Conservation (phyloP, 139 green algal species). For the Tetraselmis striata region DNA sequence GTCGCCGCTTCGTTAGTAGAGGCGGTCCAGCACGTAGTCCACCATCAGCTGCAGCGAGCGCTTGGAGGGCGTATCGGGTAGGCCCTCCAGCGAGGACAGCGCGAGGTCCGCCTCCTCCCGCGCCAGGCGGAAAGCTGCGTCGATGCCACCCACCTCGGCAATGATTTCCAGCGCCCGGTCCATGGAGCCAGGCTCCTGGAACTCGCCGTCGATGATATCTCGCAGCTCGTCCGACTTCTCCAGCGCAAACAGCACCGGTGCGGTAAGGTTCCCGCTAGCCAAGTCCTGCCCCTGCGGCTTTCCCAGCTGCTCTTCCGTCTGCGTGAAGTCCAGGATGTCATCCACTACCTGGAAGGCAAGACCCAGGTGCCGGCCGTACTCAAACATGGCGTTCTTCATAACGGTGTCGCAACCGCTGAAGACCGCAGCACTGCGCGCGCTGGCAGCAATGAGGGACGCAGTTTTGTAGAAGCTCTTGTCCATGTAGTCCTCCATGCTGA, state of each 20-base stretch:
- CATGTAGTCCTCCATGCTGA: slow-evolving; percentile 85
- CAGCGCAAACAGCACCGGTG: slow-evolving; percentile 88
- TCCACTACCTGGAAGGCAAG: slow-evolving; percentile 97
- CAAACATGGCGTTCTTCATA: slow-evolving; percentile 87
- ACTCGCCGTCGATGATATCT: slow-evolving; percentile 74
- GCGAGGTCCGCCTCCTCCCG: slow-evolving; percentile 65
- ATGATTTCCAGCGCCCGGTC: slow-evolving; percentile 79
- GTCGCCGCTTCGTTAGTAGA: slow-evolving; percentile 58
- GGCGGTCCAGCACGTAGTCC: slow-evolving; percentile 87
- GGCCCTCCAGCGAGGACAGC: slow-evolving; percentile 47
- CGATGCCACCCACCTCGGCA: slow-evolving; percentile 51
- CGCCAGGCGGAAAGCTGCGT: slow-evolving; percentile 52
- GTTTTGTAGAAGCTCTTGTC: slow-evolving; percentile 99
- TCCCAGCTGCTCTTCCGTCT: slow-evolving; percentile 84
- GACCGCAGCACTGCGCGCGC: slow-evolving; percentile 76
- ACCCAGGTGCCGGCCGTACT: slow-evolving; percentile 92
- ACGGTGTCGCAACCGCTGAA: slow-evolving; percentile 70
- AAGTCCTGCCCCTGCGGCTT: slow-evolving; percentile 97
- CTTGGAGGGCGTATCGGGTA: slow-evolving; percentile 70
- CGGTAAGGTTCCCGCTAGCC: slow-evolving; percentile 92
- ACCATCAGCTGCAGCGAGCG: slow-evolving; percentile 84
- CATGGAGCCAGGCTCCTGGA: slow-evolving; percentile 69
- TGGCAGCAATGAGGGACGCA: slow-evolving; percentile 93
- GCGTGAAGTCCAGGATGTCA: slow-evolving; percentile 98
- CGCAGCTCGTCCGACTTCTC: slow-evolving; percentile 52